phyloP scores from a whole-genome alignment of 768 basidiomycete genomes.

The Rhodotorula sphaerocarpa region DNA sequence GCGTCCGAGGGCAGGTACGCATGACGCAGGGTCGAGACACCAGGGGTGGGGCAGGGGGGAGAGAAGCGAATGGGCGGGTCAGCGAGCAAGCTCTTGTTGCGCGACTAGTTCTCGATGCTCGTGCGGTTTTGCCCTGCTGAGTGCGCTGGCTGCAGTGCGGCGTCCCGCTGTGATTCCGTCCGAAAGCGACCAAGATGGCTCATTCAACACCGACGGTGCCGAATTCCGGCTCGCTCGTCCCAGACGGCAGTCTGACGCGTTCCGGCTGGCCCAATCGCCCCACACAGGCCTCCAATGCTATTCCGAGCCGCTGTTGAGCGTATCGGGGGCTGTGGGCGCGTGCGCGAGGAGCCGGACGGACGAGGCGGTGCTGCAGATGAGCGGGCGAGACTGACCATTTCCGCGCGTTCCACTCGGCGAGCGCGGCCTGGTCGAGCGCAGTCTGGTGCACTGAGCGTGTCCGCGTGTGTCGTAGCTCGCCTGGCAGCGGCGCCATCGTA shows the following conservation, averaged over 20 bases:
- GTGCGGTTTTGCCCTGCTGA: background rate
- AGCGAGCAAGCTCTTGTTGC: background rate
- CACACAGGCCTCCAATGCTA: no score
- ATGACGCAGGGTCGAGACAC: background rate
- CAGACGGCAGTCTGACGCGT: no score
- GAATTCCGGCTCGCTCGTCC: no score
- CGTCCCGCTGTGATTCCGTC: no score
- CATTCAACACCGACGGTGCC: background rate
- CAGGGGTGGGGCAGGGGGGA: background rate
- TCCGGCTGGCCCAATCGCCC: no score
- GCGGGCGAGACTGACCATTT: slow-evolving; percentile 3
- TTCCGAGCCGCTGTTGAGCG: no score
- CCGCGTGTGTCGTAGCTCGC: slow-evolving; percentile 4
- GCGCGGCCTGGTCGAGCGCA: slow-evolving; percentile 6
- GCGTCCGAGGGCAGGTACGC: background rate
- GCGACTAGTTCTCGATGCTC: no score
- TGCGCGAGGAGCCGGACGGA: background rate
- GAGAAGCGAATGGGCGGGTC: background rate
- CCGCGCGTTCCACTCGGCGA: slow-evolving; percentile 19
- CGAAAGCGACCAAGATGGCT: background rate
- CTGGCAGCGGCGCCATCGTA: no score
- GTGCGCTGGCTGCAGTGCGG: no score
- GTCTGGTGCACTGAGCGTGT: slow-evolving; percentile 3
- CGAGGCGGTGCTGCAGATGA: background rate
- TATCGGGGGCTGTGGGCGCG: background rate